A percentile compares a stretch with the other conserved stretches of the same genome.
Conservation (phyloP, 2,329 filamentous ascomycete genomes). For the Calonectria crousiana region DNA sequence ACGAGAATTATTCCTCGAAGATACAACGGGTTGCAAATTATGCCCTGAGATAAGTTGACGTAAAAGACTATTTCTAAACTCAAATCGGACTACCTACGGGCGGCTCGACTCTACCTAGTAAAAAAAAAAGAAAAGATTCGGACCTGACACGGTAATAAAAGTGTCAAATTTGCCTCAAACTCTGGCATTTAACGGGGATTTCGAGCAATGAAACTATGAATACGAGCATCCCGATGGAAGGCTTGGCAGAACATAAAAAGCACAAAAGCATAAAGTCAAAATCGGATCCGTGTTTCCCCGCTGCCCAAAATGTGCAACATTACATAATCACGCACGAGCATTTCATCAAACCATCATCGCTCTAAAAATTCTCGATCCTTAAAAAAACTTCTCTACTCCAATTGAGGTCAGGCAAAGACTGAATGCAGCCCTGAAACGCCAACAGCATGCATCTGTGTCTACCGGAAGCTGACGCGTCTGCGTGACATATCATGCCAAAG, state of each 20-base stretch:
- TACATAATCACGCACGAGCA: constrained; percentile 33
- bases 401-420: background rate
- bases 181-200: background rate
- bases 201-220: background rate
- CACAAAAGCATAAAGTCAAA: background rate
- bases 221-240: background rate
- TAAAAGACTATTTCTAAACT: background rate
- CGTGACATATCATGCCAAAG: background rate
- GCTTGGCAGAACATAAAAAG: constrained; percentile 3
- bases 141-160: background rate
- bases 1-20: background rate
- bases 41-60: background rate
- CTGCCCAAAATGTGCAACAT: constrained; percentile 7
- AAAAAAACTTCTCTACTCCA: constrained; percentile 16
- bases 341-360: constrained; percentile 29
- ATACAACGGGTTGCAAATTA: background rate
- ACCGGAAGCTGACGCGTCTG: constrained; percentile 6
- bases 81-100: background rate
- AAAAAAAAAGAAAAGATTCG: background rate
- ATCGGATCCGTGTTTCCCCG: background rate
- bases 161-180: background rate
- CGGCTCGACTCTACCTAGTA: background rate
- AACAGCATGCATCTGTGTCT: background rate
- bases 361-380: constrained; percentile 30
- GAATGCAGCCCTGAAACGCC: background rate